Percentiles rank a stretch among this genome's conserved stretches.
Conservation (phyloP, 768 basidiomycete species). For the Trametes villosa region DNA sequence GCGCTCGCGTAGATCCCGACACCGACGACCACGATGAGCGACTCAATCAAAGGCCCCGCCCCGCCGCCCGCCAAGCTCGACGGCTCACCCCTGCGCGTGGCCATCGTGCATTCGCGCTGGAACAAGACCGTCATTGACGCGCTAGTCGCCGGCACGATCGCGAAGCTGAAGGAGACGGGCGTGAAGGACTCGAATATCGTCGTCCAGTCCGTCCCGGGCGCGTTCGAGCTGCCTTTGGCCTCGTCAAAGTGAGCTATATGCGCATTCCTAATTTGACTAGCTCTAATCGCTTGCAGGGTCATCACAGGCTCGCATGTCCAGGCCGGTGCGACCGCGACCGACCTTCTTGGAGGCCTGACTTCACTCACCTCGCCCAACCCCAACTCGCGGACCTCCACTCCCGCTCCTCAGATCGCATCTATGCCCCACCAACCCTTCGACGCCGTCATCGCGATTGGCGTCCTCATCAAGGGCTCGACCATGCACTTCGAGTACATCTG, state of each 20-base stretch:
- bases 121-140: slow-evolving; percentile 87
- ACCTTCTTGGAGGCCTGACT: slow-evolving; percentile 73
- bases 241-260: slow-evolving; percentile 80
- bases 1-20: slow-evolving; percentile 8
- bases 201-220: slow-evolving; percentile 90
- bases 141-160: slow-evolving; percentile 77
- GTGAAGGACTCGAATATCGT: slow-evolving; percentile 92
- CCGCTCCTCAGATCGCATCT: slow-evolving; percentile 33
- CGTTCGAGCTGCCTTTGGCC: slow-evolving; percentile 89
- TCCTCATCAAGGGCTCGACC: slow-evolving; percentile 96
- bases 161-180: slow-evolving; percentile 81
- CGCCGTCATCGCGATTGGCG: slow-evolving; percentile 96
- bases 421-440: slow-evolving; percentile 75
- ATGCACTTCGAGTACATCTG: slow-evolving; percentile 99
- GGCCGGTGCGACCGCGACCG: slow-evolving; percentile 74
- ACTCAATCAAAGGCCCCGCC: slow-evolving; percentile 77
- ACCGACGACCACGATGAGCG: slow-evolving; percentile 27
- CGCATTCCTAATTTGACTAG: neutral
- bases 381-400: slow-evolving; percentile 42
- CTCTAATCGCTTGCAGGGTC: slow-evolving; percentile 54
- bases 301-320: slow-evolving; percentile 88
- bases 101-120: slow-evolving; percentile 97
- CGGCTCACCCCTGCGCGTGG: slow-evolving; percentile 80
- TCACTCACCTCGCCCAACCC: slow-evolving; percentile 59
- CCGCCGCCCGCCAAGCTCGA: slow-evolving; percentile 67